Evolutionary conservation across 169 alveolate species (phyloP), one percentile per base, ranked within the genome.

Genomic region (Eimeria praecox): DNA sequence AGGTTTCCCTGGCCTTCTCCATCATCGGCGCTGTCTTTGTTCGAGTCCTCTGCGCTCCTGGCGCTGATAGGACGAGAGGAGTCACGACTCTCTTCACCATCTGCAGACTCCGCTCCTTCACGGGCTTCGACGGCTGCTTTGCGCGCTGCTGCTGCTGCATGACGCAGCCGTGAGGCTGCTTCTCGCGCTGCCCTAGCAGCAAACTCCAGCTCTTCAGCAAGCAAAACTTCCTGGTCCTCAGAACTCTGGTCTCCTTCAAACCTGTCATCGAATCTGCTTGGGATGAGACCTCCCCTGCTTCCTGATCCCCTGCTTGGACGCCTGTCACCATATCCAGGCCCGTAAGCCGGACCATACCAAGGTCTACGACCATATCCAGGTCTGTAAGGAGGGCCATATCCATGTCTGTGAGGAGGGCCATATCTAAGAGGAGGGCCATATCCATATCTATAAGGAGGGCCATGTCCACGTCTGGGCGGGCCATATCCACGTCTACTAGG

Each of bases 111-210:
- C 40, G 59, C 87, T 44, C 16, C 33, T 77, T 42, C 40, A 62
- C 80, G 93, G 82, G 93, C 82, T 20, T 27, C 35, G 16, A 62
- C 93, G 38, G 93, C 93, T 3, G 77, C 93, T 82, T 54, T 59
- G 56, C 52, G 93, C 54, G 93, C 77, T 2, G 82, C 59, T 6
- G 82, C 80, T 59, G 93, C 80, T 59, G 93, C 93, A 0, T n/a
- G 54, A 22, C 71, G 64, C 90, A 82, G 90, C 52, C 90, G 64
- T 30, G 56, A 46, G 3, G 90, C 90, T n/a, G 90, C 69, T 82
- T 82, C 73, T 46, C 44, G 73, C 22, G 90, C 90, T 33, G 46
- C 90, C 90, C 24, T 49, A 27, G 93, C 93, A 30, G 93, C 93
- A 16, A 35, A 59, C 35, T 86, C 82, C 80, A 86, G 82, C 16